Evolutionary conservation across 495 filamentous ascomycete genomes (phyloP).

Genomic region (Lophiotrema nucula): DNA sequence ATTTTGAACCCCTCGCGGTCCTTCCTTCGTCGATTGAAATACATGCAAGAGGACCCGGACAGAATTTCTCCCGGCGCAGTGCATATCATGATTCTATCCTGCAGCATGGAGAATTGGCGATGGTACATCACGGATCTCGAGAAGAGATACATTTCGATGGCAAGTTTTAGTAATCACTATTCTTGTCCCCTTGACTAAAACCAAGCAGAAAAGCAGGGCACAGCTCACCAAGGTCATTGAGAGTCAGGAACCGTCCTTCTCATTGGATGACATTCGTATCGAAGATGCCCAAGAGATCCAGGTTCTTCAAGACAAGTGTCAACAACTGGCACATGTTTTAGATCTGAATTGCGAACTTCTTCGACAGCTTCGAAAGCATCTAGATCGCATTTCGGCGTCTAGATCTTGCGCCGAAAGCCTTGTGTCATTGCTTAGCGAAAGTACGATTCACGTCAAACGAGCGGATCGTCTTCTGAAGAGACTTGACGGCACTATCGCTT

Average conservation of each 20-base stretch:
- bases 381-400: no score
- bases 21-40: neutral
- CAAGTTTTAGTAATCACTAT: no score
- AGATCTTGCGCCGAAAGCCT: no score
- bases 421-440: no score
- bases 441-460: neutral
- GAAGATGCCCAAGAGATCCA: neutral
- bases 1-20: neutral
- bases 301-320: conserved; percentile 1
- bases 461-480: neutral
- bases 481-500: neutral
- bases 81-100: neutral
- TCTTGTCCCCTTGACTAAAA: no score
- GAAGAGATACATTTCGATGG: neutral
- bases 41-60: neutral
- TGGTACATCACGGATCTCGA: conserved; percentile 1
- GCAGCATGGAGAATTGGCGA: neutral
- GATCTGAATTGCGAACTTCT: neutral
- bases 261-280: no score
- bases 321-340: neutral
- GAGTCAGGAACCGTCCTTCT: no score
- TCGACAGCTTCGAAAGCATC: no score
- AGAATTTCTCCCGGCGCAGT: neutral
- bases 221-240: no score
- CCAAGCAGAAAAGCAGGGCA: no score